Conservation (phyloP, 2,329 filamentous ascomycete species). For the Pseudogymnoascus sp. region DNA sequence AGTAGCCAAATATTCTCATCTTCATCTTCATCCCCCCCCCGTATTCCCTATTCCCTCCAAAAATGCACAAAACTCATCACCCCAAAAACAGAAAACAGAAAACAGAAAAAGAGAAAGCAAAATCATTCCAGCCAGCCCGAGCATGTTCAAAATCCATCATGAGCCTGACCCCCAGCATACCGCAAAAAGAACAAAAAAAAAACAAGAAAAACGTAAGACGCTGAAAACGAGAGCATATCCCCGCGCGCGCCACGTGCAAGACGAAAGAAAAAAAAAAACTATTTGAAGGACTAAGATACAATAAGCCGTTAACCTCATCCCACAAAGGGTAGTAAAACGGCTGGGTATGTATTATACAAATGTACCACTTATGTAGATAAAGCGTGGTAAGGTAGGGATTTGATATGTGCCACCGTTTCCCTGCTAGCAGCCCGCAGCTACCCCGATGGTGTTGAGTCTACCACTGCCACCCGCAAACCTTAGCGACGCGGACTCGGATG, state of each 20-base stretch:
- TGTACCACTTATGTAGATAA: background rate
- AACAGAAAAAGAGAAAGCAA: too few species aligned
- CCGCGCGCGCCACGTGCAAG: background rate
- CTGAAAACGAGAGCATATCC: background rate
- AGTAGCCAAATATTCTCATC: background rate
- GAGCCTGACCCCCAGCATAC: too few species aligned
- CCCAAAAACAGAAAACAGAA: too few species aligned
- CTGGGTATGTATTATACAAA: background rate
- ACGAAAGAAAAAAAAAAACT: background rate
- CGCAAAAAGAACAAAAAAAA: background rate
- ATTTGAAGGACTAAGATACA: background rate
- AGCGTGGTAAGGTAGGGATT: background rate
- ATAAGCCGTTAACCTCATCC: background rate
- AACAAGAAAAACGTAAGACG: background rate
- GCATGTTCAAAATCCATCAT: background rate
- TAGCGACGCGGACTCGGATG: background rate
- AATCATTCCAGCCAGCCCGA: too few species aligned
- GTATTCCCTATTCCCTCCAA: too few species aligned
- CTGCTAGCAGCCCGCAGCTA: too few species aligned
- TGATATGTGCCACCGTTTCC: too few species aligned
- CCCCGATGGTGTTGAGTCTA: too few species aligned
- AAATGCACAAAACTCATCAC: too few species aligned
- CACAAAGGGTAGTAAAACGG: too few species aligned
- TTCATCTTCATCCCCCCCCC: too few species aligned
- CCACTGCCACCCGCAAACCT: too few species aligned